These are phyloP conservation scores for Aureobasidium lini DNA, from an alignment of 2,329 filamentous ascomycete genomes.

Conservation along the genomic window DNA sequence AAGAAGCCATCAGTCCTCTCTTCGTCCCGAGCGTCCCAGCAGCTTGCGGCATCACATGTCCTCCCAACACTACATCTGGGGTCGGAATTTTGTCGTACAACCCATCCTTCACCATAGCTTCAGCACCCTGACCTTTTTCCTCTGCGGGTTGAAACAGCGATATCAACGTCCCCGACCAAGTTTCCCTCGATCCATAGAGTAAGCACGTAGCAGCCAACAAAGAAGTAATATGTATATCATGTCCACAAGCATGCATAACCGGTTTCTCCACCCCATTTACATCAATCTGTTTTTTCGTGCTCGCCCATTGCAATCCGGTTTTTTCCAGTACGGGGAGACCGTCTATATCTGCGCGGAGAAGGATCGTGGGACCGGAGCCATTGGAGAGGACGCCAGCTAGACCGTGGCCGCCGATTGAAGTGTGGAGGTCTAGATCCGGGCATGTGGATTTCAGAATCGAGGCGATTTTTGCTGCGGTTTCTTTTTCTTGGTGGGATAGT, in stretches of 20 bases:
- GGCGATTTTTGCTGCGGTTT: slow-evolving; percentile 44
- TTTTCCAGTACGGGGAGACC: slow-evolving; percentile 51
- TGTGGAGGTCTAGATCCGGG: slow-evolving; percentile 37
- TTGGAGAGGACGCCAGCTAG: slow-evolving; percentile 51
- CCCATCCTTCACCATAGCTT: slow-evolving; percentile 54
- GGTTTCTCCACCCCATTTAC: slow-evolving; percentile 43
- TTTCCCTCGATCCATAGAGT: slow-evolving; percentile 36
- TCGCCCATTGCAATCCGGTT: slow-evolving; percentile 50
- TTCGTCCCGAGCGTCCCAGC: slow-evolving; percentile 35
- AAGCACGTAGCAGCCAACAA: slow-evolving; percentile 50
- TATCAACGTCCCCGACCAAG: slow-evolving; percentile 57
- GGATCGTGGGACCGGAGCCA: slow-evolving; percentile 46
- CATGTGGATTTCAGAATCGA: slow-evolving; percentile 31
- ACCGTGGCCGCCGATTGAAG: slow-evolving; percentile 52
- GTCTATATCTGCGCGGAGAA: slow-evolving; percentile 57
- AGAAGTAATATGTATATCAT: slow-evolving; percentile 57
- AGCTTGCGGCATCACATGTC: slow-evolving; percentile 47
- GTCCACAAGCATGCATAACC: slow-evolving; percentile 63
- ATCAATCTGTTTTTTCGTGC: slow-evolving; percentile 37
- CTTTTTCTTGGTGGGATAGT: slow-evolving; percentile 49
- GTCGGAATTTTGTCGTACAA: slow-evolving; percentile 47
- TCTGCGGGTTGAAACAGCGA: slow-evolving; percentile 62
- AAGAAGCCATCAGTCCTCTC: slow-evolving; percentile 34
- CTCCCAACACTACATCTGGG: slow-evolving; percentile 51
- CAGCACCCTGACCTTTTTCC: slow-evolving; percentile 55